Conservation (phyloP, 257 asterid genomes). For the Solanum acaule region DNA sequence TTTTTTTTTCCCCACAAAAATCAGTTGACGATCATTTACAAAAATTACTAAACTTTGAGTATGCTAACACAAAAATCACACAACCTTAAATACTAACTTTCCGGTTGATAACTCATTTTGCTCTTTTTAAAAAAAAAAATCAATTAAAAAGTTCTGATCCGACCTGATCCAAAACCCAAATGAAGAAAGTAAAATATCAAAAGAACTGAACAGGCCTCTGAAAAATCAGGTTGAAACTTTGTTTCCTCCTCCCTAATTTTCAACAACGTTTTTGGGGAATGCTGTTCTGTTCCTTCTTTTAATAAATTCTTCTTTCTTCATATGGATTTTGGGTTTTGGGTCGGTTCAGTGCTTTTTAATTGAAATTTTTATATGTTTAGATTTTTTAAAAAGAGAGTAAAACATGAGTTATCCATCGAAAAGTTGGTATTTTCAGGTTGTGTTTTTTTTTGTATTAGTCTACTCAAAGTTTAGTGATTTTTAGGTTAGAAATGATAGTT, state of each 20-base stretch:
- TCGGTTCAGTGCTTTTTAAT: not conserved
- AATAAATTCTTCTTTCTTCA: not conserved
- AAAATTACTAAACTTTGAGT: not conserved
- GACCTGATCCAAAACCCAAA: not conserved
- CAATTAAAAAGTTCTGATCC: not conserved
- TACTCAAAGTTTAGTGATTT: not conserved
- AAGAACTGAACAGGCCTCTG: not conserved
- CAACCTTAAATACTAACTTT: not conserved
- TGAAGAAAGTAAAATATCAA: not conserved
- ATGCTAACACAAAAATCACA: not conserved
- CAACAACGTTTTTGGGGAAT: not conserved
- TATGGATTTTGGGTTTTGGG: not conserved
- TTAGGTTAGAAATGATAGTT: not conserved
- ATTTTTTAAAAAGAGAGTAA: not conserved
- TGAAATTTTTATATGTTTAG: not conserved
- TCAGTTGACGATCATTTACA: too few species aligned
- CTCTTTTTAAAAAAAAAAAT: rapidly evolving
- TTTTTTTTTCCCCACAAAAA: not conserved
- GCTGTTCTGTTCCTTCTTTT: not conserved
- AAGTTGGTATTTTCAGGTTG: not conserved
- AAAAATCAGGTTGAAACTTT: not conserved
- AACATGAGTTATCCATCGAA: not conserved
- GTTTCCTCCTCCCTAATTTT: not conserved
- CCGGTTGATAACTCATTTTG: not conserved
- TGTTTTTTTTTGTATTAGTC: not conserved